Evolutionary conservation across 257 asterid genomes (phyloP).

Genomic region (Linderniella brevidens): DNA sequence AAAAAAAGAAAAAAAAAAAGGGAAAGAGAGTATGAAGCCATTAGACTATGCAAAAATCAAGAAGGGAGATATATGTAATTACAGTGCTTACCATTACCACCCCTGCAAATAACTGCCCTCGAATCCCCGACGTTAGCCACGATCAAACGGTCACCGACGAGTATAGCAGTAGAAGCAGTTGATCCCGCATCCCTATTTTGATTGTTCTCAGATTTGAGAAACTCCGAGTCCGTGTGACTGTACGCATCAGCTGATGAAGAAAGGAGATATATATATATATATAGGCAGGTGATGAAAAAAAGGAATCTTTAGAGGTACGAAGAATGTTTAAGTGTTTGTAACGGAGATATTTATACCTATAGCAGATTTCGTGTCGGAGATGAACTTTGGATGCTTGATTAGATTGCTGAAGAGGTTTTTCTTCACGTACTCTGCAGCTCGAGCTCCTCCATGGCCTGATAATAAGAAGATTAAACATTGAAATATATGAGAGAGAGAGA

Average conservation of each 20-base stretch:
- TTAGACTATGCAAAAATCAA: background rate
- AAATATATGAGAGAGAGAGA: background rate
- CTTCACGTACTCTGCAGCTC: conserved; percentile 96
- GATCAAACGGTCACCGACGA: conserved; percentile 78
- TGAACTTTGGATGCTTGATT: conserved; percentile 80
- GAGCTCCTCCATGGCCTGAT: conserved; percentile 95
- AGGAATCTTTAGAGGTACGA: background rate
- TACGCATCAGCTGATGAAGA: conserved; percentile 74
- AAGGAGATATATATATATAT: background rate
- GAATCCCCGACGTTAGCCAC: conserved; percentile 97
- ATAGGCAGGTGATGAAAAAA: background rate
- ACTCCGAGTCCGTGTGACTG: conserved; percentile 82
- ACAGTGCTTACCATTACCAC: conserved; percentile 64
- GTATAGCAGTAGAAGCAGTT: conserved; percentile 97
- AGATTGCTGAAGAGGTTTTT: conserved; percentile 87
- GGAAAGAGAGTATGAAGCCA: background rate
- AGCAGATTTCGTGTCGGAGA: conserved; percentile 86
- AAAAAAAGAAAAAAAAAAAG: conserved; percentile 4
- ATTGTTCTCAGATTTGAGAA: conserved; percentile 70
- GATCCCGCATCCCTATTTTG: conserved; percentile 96
- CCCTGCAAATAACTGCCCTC: conserved; percentile 87
- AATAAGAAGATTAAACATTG: too few relatives aligned
- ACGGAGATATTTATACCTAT: conserved; percentile 34
- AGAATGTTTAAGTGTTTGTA: too few relatives aligned
- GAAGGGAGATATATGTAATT: too few relatives aligned